Conservation (phyloP, 805 yeast species). For the Starmera amethionina region DNA sequence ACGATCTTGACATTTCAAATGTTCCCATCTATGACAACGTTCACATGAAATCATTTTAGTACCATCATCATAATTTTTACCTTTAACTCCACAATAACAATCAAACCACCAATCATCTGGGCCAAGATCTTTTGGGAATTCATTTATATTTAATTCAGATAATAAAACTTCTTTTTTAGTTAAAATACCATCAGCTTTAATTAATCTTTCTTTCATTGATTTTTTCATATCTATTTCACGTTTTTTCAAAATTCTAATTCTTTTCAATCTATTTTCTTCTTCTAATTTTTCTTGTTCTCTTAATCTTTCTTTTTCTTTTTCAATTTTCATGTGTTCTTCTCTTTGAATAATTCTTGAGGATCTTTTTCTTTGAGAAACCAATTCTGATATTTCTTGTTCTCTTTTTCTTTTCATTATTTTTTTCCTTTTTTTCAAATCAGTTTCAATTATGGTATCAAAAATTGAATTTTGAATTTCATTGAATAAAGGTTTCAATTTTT, state of each 20-base stretch:
- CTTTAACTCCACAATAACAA: constrained; percentile 26
- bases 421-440: constrained; percentile 45
- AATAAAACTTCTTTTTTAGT: constrained; percentile 8
- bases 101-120: constrained; percentile 27
- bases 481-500: constrained; percentile 22
- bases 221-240: constrained; percentile 12
- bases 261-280: constrained; percentile 34
- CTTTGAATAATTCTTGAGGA: constrained; percentile 67
- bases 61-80: constrained; percentile 27
- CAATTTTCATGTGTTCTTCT: constrained; percentile 43
- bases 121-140: constrained; percentile 19
- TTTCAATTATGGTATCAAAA: constrained; percentile 23
- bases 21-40: constrained; percentile 29
- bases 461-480: constrained; percentile 21
- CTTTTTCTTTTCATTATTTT: constrained; percentile 45
- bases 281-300: constrained; percentile 8
- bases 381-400: constrained; percentile 51
- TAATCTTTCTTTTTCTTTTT: constrained; percentile 32
- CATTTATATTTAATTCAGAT: not conserved
- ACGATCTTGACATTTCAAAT: constrained; percentile 24
- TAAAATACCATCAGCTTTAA: constrained; percentile 6
- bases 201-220: constrained; percentile 17
- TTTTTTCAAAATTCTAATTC: constrained; percentile 20
- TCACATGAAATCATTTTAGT: constrained; percentile 24
- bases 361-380: constrained; percentile 61